A percentile compares a stretch with the other conserved stretches of the same genome.
These are phyloP conservation scores for Vicia sativa DNA, from an alignment of 306 rosid species.

Conservation along the genomic window DNA sequence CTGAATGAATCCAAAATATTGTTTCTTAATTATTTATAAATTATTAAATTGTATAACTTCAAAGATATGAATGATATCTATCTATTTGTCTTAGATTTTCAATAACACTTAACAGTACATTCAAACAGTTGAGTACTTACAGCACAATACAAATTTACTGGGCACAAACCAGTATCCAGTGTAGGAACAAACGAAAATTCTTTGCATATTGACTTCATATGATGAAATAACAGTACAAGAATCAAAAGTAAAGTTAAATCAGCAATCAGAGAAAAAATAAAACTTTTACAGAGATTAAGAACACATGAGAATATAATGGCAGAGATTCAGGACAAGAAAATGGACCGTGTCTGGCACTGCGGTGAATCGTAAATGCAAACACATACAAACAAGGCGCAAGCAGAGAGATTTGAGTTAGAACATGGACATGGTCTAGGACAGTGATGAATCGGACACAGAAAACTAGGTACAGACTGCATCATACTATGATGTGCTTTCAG, in stretches of 20 bases:
- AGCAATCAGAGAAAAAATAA: conserved; percentile 15
- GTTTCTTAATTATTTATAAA: not conserved
- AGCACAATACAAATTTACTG: not conserved
- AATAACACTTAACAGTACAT: not conserved
- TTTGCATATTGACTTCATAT: not conserved
- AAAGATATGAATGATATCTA: not conserved
- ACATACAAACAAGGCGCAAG: conserved; percentile 4
- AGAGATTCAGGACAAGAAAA: conserved; percentile 27
- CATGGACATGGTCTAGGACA: conserved; percentile 13
- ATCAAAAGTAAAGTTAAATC: not conserved
- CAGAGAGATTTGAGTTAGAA: conserved; percentile 22
- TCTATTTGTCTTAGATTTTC: not conserved
- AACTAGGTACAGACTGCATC: conserved; percentile 11
- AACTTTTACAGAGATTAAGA: not conserved
- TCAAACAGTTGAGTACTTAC: conserved; percentile 1
- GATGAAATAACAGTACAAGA: not conserved
- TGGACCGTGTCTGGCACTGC: conserved; percentile 10
- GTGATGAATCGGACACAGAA: conserved; percentile 18
- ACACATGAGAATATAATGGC: conserved; percentile 19
- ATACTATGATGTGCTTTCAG: conserved; percentile 6
- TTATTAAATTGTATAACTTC: conserved; percentile 8
- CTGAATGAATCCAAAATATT: too few species aligned
- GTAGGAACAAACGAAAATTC: conserved; percentile 9
- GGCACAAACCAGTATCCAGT: not conserved
- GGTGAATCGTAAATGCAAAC: not conserved